A percentile compares a stretch with the other conserved stretches of the same genome.
These are phyloP conservation scores for Clonostachys sp. DNA, from an alignment of 2,329 filamentous ascomycete genomes.

Conservation along the genomic window DNA sequence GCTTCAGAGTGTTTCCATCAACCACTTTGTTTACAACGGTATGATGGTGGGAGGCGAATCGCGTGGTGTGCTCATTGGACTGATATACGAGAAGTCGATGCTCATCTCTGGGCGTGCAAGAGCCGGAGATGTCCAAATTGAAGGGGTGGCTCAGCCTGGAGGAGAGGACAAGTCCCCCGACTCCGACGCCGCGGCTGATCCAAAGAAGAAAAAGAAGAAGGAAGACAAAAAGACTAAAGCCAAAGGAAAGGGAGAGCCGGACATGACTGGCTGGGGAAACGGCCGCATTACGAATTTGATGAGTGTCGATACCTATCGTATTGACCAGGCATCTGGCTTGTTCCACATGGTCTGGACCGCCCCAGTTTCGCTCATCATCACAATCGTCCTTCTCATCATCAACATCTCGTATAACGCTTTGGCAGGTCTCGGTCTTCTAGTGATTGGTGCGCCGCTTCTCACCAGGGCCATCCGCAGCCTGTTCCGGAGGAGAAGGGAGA, in stretches of 20 bases:
- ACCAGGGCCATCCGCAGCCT: constrained; percentile 73
- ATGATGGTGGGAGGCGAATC: constrained; percentile 88
- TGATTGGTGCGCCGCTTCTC: constrained; percentile 73
- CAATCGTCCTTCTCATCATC: constrained; percentile 73
- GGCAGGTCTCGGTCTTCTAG: constrained; percentile 78
- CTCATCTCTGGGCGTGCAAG: constrained; percentile 82
- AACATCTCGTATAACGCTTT: constrained; percentile 89
- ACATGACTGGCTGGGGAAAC: constrained; percentile 75
- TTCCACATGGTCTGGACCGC: constrained; percentile 92
- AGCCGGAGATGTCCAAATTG: constrained; percentile 59
- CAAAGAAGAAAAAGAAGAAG: constrained; percentile 27
- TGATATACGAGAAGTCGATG: constrained; percentile 93
- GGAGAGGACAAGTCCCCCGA: constrained; percentile 41
- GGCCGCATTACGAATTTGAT: constrained; percentile 89
- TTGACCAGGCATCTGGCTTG: constrained; percentile 83
- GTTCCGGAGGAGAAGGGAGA: constrained; percentile 68
- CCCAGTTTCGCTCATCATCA: constrained; percentile 73
- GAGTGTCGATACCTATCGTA: constrained; percentile 90
- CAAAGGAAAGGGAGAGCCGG: not conserved
- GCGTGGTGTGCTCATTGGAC: constrained; percentile 74
- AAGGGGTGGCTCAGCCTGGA: constrained; percentile 3
- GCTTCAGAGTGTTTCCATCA: constrained; percentile 72
- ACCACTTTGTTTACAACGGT: constrained; percentile 89
- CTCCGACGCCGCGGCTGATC: constrained; percentile 29
- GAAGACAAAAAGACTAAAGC: constrained; percentile 22